phyloP scores from a whole-genome alignment of 345 rosid genomes.

The Citrus reticulata region DNA sequence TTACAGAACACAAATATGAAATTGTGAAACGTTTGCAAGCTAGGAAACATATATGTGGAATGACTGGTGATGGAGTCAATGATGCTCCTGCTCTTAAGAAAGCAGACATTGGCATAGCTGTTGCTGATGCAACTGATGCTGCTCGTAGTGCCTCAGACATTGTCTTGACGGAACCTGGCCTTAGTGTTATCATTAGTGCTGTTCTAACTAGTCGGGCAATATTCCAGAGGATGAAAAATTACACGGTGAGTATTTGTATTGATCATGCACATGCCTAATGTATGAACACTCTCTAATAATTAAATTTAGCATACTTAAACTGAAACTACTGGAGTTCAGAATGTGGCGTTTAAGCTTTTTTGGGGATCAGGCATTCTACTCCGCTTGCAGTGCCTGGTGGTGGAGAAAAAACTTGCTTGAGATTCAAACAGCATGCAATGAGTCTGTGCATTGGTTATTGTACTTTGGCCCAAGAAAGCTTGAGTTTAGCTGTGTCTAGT shows the following conservation, averaged over 20 bases:
- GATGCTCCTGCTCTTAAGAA: slow-evolving; percentile 76
- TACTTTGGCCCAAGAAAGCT: background rate
- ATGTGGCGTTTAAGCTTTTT: background rate
- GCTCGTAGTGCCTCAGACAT: slow-evolving; percentile 74
- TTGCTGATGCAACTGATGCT: slow-evolving; percentile 79
- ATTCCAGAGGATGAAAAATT: slow-evolving; percentile 71
- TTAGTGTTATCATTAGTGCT: slow-evolving; percentile 66
- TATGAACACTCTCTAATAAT: background rate
- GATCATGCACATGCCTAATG: background rate
- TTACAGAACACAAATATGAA: slow-evolving; percentile 64
- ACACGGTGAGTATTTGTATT: slow-evolving; percentile 39
- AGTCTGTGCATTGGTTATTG: background rate
- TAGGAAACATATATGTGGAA: slow-evolving; percentile 59
- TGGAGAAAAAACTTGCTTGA: background rate
- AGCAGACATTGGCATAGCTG: slow-evolving; percentile 72
- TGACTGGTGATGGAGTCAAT: slow-evolving; percentile 64
- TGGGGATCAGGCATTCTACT: background rate
- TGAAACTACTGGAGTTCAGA: background rate
- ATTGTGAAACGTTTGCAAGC: slow-evolving; percentile 72
- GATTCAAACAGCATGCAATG: background rate
- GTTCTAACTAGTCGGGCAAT: slow-evolving; percentile 62
- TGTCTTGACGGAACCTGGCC: slow-evolving; percentile 65
- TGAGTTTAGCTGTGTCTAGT: background rate
- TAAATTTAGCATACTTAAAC: background rate
- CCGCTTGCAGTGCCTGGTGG: background rate